Evolutionary conservation across 2,329 filamentous ascomycete species (phyloP).

Genomic region (Penicillium olsonii): DNA sequence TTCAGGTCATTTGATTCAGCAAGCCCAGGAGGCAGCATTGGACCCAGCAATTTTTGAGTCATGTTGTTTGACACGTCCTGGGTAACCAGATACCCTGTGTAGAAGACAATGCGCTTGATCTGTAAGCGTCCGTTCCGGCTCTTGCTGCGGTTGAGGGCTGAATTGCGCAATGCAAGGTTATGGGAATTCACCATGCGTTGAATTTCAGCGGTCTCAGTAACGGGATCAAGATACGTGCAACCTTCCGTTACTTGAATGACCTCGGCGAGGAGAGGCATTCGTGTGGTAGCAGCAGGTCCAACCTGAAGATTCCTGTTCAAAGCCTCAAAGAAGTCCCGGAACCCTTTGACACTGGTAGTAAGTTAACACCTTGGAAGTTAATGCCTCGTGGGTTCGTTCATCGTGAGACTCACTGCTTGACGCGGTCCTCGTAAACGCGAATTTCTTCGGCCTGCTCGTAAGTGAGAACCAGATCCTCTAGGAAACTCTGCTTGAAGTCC

Average conservation of each 20-base stretch:
- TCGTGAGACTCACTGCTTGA: slow-evolving; percentile 53
- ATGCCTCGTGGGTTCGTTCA: neutral
- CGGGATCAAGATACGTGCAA: slow-evolving; percentile 71
- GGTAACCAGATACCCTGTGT: slow-evolving; percentile 85
- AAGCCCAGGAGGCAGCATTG: slow-evolving; percentile 62
- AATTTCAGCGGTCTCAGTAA: slow-evolving; percentile 77
- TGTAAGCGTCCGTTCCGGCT: slow-evolving; percentile 56
- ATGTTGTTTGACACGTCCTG: slow-evolving; percentile 71
- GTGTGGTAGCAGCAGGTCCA: slow-evolving; percentile 46
- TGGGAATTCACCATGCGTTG: slow-evolving; percentile 88
- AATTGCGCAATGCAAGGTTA: slow-evolving; percentile 55
- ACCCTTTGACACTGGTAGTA: slow-evolving; percentile 65
- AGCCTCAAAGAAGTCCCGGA: slow-evolving; percentile 78
- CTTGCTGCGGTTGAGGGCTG: slow-evolving; percentile 38
- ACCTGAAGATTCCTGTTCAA: slow-evolving; percentile 67
- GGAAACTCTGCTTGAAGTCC: slow-evolving; percentile 86
- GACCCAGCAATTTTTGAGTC: slow-evolving; percentile 59
- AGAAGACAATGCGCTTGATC: slow-evolving; percentile 86
- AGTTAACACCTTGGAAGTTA: slow-evolving; percentile 13
- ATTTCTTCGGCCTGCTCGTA: slow-evolving; percentile 83
- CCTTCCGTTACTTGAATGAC: slow-evolving; percentile 84
- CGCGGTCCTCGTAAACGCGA: slow-evolving; percentile 65
- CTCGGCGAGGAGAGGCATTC: slow-evolving; percentile 71
- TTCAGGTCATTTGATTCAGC: slow-evolving; percentile 70
- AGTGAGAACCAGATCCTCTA: slow-evolving; percentile 79